These are phyloP conservation scores for Bryoerythrophyllum caledonicum DNA, from an alignment of 225 moss, liverwort and hornwort species.

Conservation along the genomic window DNA sequence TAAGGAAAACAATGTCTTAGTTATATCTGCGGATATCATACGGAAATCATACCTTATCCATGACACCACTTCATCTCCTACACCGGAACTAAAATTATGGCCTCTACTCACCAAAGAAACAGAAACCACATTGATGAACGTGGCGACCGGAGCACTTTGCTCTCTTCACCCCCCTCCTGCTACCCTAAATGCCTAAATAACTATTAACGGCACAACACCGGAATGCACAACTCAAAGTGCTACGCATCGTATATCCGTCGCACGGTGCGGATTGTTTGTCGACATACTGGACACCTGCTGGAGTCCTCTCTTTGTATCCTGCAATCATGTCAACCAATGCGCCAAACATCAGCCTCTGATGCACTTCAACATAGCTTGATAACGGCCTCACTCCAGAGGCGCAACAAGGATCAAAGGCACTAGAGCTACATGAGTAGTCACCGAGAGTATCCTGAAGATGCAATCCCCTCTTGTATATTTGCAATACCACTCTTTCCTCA, in stretches of 20 bases:
- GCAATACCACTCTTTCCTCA: no score
- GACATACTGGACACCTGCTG: conserved; percentile 81
- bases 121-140: neutral
- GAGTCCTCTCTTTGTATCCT: conserved; percentile 64
- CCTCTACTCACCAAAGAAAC: no score
- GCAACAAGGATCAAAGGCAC: no score
- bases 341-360: neutral
- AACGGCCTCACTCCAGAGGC: no score
- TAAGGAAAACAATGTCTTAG: neutral
- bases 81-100: no score
- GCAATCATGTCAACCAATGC: conserved; percentile 22
- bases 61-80: neutral
- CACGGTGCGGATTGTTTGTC: conserved; percentile 63
- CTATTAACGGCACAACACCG: neutral
- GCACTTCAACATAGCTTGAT: no score
- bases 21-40: neutral
- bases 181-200: neutral
- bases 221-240: neutral
- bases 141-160: neutral
- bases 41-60: neutral
- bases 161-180: neutral
- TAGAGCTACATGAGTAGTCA: no score
- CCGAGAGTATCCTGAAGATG: no score
- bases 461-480: no score
- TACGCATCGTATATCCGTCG: conserved; percentile 67